A percentile compares a stretch with the other conserved stretches of the same genome.
These are phyloP conservation scores for Beauveria brongniartii DNA, from an alignment of 2,329 filamentous ascomycete genomes.

Conservation along the genomic window DNA sequence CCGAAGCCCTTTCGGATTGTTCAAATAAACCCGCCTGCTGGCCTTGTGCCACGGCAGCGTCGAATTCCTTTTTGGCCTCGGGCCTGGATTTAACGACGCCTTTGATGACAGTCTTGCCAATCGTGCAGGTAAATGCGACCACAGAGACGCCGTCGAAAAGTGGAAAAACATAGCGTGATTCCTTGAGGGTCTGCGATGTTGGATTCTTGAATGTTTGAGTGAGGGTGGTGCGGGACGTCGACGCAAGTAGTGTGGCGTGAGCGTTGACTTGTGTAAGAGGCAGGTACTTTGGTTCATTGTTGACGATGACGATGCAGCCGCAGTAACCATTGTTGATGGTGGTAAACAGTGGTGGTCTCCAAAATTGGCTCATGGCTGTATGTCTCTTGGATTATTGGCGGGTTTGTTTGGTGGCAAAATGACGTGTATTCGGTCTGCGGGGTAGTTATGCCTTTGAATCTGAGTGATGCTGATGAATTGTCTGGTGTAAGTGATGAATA, in stretches of 20 bases:
- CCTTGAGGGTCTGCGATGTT: conserved; percentile 16
- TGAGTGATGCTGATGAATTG: background rate
- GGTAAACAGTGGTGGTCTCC: background rate
- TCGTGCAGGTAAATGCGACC: conserved; percentile 56
- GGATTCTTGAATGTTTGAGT: conserved; percentile 56
- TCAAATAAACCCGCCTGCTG: conserved; percentile 59
- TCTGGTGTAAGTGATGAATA: background rate
- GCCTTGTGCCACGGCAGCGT: conserved; percentile 48
- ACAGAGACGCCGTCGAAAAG: conserved; percentile 66
- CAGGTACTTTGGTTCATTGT: conserved; percentile 34
- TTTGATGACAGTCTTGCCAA: conserved; percentile 51
- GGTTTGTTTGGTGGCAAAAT: background rate
- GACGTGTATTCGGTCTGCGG: background rate
- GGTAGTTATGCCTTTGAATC: background rate
- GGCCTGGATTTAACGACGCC: conserved; percentile 61
- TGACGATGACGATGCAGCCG: conserved; percentile 28
- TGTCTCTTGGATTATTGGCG: background rate
- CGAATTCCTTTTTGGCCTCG: conserved; percentile 51
- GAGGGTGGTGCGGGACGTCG: conserved; percentile 38
- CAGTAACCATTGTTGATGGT: conserved; percentile 17
- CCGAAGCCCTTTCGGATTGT: conserved; percentile 48
- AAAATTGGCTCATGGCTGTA: background rate
- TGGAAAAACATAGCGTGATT: conserved; percentile 61
- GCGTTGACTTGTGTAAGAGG: conserved; percentile 50
- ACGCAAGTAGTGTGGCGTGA: conserved; percentile 53